A percentile compares a stretch with the other conserved stretches of the same genome.
Evolutionary conservation across 495 filamentous ascomycete genomes (phyloP).

Genomic region (Friedmanniomyces simplex): DNA sequence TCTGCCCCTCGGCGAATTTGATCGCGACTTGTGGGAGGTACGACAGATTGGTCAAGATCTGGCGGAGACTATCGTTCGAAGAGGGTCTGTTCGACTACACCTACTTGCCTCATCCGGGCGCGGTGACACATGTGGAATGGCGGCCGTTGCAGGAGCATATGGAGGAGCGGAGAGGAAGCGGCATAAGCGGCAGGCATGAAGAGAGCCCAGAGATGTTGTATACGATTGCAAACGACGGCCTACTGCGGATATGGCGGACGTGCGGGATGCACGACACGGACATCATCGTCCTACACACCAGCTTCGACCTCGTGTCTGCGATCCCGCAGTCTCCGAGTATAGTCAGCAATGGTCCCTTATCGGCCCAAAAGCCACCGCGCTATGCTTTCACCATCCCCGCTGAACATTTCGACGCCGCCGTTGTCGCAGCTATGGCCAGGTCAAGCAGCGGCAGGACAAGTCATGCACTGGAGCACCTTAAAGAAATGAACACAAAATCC

Average conservation of each 20-base stretch:
- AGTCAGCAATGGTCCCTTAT: neutral
- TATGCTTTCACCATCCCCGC: constrained; percentile 81
- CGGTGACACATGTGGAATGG: constrained; percentile 80
- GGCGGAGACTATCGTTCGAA: constrained; percentile 80
- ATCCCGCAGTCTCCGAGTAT: constrained; percentile 43
- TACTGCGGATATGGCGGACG: constrained; percentile 73
- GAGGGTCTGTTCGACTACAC: constrained; percentile 82
- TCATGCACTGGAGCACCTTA: constrained; percentile 63
- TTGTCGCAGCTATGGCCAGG: constrained; percentile 1
- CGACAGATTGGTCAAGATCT: constrained; percentile 84
- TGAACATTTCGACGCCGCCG: constrained; percentile 58
- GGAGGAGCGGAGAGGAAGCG: constrained; percentile 3
- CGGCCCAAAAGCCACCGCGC: neutral
- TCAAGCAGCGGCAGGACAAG: neutral
- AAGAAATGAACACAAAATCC: constrained; percentile 72
- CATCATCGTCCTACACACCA: constrained; percentile 67
- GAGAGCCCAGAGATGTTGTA: constrained; percentile 61
- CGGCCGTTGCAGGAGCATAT: constrained; percentile 30
- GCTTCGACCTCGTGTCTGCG: constrained; percentile 65
- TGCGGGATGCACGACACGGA: constrained; percentile 63
- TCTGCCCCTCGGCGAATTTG: constrained; percentile 76
- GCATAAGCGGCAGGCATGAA: constrained; percentile 12
- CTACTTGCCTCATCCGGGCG: constrained; percentile 74
- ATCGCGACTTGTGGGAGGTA: constrained; percentile 72
- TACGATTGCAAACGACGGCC: constrained; percentile 76